phyloP scores from a whole-genome alignment of 306 rosid species.

The Cucurbita ficifolia region DNA sequence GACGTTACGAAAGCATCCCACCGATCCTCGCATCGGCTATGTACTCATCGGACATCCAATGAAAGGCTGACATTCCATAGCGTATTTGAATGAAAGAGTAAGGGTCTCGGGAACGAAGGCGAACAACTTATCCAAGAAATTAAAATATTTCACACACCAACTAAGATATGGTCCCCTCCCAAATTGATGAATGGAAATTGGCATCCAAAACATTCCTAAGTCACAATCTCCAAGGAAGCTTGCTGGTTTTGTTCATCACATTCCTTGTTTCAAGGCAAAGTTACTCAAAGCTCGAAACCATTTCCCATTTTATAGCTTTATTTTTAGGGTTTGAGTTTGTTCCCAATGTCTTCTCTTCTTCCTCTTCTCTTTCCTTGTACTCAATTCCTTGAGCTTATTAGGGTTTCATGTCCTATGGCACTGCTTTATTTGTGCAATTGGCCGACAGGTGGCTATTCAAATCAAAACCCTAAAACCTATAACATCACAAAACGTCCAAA shows the following conservation, averaged over 20 bases:
- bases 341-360: constrained; percentile 15
- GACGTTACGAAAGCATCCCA: no score
- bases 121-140: no score
- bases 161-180: constrained; percentile 48
- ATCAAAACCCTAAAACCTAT: not conserved
- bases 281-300: constrained; percentile 15
- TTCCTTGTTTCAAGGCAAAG: constrained; percentile 20
- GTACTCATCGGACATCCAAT: no score
- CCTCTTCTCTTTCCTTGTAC: not conserved
- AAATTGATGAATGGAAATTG: constrained; percentile 13
- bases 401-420: constrained; percentile 5
- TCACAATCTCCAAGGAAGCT: constrained; percentile 17
- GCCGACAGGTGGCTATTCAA: constrained; percentile 32
- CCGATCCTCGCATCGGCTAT: no score
- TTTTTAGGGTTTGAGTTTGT: constrained; percentile 3
- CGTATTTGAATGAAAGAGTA: no score
- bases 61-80: no score
- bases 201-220: constrained; percentile 27
- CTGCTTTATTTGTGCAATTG: constrained; percentile 21
- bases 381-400: not conserved
- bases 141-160: constrained; percentile 1
- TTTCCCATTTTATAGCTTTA: constrained; percentile 1
- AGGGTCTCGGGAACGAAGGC: no score
- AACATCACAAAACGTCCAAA: not conserved
- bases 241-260: constrained; percentile 8